Percentiles rank a stretch among this genome's conserved stretches.
phyloP scores from a whole-genome alignment of 495 filamentous ascomycete genomes.

The Xylaria longipes region DNA sequence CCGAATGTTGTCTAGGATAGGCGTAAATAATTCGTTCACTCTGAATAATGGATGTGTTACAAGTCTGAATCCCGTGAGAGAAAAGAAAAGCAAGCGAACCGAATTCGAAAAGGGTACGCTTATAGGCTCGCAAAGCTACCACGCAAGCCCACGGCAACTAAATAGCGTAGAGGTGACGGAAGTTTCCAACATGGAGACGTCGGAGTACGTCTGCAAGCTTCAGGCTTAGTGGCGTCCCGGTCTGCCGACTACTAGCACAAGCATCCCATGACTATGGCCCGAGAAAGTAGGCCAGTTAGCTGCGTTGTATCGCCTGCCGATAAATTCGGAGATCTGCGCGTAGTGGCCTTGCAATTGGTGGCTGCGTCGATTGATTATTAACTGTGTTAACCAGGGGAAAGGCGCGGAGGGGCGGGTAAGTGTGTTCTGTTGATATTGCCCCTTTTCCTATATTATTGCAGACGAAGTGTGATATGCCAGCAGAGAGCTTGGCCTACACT shows the following conservation, averaged over 20 bases:
- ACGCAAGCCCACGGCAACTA: not conserved
- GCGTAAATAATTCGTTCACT: not conserved
- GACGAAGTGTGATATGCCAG: not conserved
- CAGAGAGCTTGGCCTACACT: not conserved
- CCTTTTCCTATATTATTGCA: not conserved
- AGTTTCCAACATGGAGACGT: not conserved
- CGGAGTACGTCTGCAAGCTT: not conserved
- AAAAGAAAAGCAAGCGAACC: not conserved
- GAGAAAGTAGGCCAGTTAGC: not conserved
- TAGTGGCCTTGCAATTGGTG: not conserved
- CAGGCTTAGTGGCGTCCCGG: not conserved
- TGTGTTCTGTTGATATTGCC: not conserved
- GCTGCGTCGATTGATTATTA: not conserved
- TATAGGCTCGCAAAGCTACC: not conserved
- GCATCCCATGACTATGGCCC: not conserved
- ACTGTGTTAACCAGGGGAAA: conserved; percentile 5
- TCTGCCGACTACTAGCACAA: not conserved
- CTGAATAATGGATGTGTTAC: not conserved
- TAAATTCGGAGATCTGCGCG: not conserved
- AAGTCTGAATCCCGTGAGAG: not conserved
- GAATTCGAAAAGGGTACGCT: not conserved
- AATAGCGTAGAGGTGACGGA: not conserved
- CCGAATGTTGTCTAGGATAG: not conserved
- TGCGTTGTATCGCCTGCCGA: not conserved
- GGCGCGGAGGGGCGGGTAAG: not conserved